Conservation (phyloP, 2,329 filamentous ascomycete genomes). For the Sclerotinia borealis region DNA sequence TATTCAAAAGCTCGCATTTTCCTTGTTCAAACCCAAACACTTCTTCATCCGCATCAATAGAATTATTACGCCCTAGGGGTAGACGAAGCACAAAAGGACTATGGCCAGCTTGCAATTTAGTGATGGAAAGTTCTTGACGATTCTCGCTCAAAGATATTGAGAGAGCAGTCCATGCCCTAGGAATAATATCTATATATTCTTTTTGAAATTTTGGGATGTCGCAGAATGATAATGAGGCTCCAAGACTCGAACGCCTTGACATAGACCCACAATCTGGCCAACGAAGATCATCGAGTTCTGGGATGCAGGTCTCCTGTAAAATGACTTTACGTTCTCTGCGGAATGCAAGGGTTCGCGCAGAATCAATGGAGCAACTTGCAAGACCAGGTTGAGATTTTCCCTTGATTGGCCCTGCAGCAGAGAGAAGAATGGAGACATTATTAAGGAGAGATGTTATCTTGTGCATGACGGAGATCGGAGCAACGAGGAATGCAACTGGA, state of each 20-base stretch:
- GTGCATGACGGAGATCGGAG: constrained; percentile 52
- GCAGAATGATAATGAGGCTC: constrained; percentile 34
- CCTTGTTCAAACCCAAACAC: constrained; percentile 80
- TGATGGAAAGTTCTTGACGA: constrained; percentile 78
- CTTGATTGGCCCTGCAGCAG: constrained; percentile 49
- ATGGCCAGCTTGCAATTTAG: constrained; percentile 69
- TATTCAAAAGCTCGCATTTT: constrained; percentile 71
- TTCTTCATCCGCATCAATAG: constrained; percentile 72
- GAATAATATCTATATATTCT: constrained; percentile 81
- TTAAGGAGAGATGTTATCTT: constrained; percentile 58
- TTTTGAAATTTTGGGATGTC: constrained; percentile 63
- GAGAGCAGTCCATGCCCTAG: constrained; percentile 74
- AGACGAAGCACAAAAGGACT: constrained; percentile 82
- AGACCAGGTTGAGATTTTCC: constrained; percentile 47
- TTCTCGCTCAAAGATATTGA: constrained; percentile 81
- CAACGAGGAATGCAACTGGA: constrained; percentile 40
- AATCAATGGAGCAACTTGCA: constrained; percentile 59
- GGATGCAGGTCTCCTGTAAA: constrained; percentile 25
- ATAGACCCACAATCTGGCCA: constrained; percentile 27
- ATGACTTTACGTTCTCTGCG: constrained; percentile 56
- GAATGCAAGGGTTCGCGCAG: constrained; percentile 64
- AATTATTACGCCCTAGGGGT: constrained; percentile 75
- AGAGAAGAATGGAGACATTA: constrained; percentile 59
- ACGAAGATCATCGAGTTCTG: constrained; percentile 34
- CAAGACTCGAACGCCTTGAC: constrained; percentile 41